Evolutionary conservation across 768 basidiomycete genomes (phyloP).

Genomic region (Clitopilus passeckerianus): DNA sequence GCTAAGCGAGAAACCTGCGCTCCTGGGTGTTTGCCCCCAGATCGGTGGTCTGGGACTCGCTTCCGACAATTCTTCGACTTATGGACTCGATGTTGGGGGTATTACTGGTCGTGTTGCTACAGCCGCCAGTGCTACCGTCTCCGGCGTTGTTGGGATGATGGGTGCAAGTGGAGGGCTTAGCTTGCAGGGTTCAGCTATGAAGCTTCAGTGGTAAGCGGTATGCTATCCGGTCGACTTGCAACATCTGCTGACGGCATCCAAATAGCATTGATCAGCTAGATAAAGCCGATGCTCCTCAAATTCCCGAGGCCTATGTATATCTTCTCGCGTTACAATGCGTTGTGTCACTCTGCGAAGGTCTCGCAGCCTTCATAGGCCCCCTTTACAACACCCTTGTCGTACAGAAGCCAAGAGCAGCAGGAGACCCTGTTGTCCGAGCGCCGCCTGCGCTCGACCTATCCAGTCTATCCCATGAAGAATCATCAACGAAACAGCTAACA

Average conservation of each 20-base stretch:
- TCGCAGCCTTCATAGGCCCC: conserved; percentile 67
- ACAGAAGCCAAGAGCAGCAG: conserved; percentile 57
- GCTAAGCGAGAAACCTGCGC: conserved; percentile 80
- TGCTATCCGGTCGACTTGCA: background rate
- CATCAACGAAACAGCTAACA: conserved; percentile 50
- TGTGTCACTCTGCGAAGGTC: conserved; percentile 81
- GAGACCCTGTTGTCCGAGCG: conserved; percentile 62
- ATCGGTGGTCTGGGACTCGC: conserved; percentile 77
- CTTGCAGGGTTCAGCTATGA: conserved; percentile 73
- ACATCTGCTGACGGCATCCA: conserved; percentile 4
- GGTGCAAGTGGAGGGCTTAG: conserved; percentile 67
- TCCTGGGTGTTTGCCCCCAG: conserved; percentile 76
- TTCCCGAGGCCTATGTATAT: conserved; percentile 92
- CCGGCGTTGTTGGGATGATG: conserved; percentile 85
- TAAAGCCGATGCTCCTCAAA: conserved; percentile 90
- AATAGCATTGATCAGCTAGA: conserved; percentile 94
- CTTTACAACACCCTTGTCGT: conserved; percentile 71
- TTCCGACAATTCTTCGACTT: conserved; percentile 34
- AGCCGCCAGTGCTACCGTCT: conserved; percentile 78
- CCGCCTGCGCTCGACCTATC: conserved; percentile 68
- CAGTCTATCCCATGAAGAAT: conserved; percentile 43
- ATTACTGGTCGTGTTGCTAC: conserved; percentile 83
- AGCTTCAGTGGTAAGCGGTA: conserved; percentile 75
- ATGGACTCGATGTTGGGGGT: conserved; percentile 57
- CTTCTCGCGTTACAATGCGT: conserved; percentile 89